phyloP scores from a whole-genome alignment of 257 asterid species.

The Solanum habrochaites region DNA sequence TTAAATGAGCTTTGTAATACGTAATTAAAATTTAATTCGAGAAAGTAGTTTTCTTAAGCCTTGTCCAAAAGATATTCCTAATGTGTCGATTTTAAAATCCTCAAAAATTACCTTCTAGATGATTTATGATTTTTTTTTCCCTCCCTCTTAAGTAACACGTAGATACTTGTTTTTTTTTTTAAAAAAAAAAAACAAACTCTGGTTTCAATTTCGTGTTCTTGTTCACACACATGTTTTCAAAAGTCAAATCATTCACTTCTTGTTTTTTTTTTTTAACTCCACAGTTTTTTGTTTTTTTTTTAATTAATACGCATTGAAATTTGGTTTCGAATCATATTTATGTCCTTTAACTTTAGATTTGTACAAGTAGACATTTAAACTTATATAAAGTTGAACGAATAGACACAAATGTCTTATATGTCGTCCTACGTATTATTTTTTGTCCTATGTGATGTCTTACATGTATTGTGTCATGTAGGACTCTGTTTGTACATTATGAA shows the following conservation, averaged over 20 bases:
- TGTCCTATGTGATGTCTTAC: too few relatives aligned
- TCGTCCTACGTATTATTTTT: too few relatives aligned
- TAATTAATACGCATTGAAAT: too few relatives aligned
- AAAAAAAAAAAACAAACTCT: background rate
- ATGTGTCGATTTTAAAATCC: constrained; percentile 2
- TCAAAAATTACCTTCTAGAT: background rate
- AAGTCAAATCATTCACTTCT: background rate
- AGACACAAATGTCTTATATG: too few relatives aligned
- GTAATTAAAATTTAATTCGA: too few relatives aligned
- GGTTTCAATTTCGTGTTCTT: background rate
- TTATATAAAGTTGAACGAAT: too few relatives aligned
- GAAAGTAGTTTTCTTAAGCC: background rate
- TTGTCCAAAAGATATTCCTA: background rate
- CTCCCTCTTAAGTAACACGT: background rate
- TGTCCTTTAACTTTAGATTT: too few relatives aligned
- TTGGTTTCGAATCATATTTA: too few relatives aligned
- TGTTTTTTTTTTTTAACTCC: background rate
- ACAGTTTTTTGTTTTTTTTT: background rate
- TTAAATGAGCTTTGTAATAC: accelerated
- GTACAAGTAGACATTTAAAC: too few relatives aligned
- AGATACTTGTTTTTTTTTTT: background rate
- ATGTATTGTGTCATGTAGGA: too few relatives aligned
- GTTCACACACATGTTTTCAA: background rate
- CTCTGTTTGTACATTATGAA: too few relatives aligned
- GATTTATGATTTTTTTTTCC: background rate